Conservation (phyloP, 352 stramenopile species). For the Globisporangium apiculatum region DNA sequence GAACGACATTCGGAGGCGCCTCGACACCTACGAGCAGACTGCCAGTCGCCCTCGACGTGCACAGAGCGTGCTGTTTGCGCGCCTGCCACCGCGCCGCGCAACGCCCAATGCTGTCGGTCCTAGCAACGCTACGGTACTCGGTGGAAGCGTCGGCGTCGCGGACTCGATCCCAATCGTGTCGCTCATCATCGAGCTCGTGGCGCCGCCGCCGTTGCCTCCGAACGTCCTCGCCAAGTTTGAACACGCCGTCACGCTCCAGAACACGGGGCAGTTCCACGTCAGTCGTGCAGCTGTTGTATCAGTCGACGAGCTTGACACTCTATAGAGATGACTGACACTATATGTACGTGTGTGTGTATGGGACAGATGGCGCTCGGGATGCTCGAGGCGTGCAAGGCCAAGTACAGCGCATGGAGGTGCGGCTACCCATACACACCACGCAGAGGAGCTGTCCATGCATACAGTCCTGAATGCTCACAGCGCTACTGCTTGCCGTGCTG, state of each 20-base stretch:
- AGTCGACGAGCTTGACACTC: no score
- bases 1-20: constrained; percentile 22
- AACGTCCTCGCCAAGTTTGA: constrained; percentile 43
- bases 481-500: not conserved
- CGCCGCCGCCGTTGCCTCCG: constrained; percentile 30
- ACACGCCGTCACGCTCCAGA: constrained; percentile 56
- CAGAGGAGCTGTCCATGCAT: no score
- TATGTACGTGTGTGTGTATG: not conserved
- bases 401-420: constrained; percentile 31
- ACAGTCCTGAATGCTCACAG: no score
- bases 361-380: constrained; percentile 50
- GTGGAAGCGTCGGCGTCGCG: constrained; percentile 3
- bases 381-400: constrained; percentile 32
- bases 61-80: constrained; percentile 29
- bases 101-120: not conserved
- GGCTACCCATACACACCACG: not conserved
- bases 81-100: constrained; percentile 24
- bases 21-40: constrained; percentile 17
- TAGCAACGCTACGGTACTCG: not conserved
- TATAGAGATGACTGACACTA: not conserved
- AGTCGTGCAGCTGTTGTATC: constrained; percentile 1
- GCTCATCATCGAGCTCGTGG: constrained; percentile 52
- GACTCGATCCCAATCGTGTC: constrained; percentile 30
- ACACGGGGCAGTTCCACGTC: constrained; percentile 55
- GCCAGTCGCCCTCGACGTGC: constrained; percentile 12